phyloP scores from a whole-genome alignment of 306 rosid species.

The Hylodesmum podocarpum region DNA sequence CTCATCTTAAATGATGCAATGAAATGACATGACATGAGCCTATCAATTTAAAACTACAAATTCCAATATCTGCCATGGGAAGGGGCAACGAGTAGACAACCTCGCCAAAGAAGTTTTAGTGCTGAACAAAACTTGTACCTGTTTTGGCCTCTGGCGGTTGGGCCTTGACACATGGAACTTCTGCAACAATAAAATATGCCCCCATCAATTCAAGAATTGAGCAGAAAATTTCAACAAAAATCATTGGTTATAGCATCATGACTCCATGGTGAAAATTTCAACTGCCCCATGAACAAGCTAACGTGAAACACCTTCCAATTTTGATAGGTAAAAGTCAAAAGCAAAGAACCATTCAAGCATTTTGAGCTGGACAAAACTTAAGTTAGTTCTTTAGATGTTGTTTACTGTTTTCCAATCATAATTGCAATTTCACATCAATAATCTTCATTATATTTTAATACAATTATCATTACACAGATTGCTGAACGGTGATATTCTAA shows the following conservation, averaged over 20 bases:
- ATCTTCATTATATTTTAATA: too few relatives aligned
- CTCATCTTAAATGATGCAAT: background rate
- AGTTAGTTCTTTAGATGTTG: too few relatives aligned
- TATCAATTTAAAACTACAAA: slow-evolving; percentile 14
- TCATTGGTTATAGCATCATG: background rate
- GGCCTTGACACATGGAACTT: slow-evolving; percentile 56
- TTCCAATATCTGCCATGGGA: background rate
- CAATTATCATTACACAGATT: too few relatives aligned
- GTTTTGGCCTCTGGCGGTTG: slow-evolving; percentile 40
- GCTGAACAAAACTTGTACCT: slow-evolving; percentile 48
- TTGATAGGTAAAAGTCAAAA: background rate
- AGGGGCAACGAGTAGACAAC: background rate
- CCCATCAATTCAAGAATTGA: slow-evolving; percentile 19
- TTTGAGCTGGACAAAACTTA: too few relatives aligned
- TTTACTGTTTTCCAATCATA: too few relatives aligned
- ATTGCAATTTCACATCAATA: too few relatives aligned
- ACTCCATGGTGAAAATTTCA: background rate
- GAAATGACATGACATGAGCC: background rate
- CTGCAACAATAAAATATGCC: slow-evolving; percentile 48
- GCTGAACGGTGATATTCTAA: too few relatives aligned
- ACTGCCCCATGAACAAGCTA: background rate
- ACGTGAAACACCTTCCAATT: background rate
- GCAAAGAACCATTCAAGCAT: background rate
- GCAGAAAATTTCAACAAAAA: background rate
- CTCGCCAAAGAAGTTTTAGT: slow-evolving; percentile 10